phyloP scores from a whole-genome alignment of 1,284 basidiomycete genomes.

The Ustilago shanxiensis region DNA sequence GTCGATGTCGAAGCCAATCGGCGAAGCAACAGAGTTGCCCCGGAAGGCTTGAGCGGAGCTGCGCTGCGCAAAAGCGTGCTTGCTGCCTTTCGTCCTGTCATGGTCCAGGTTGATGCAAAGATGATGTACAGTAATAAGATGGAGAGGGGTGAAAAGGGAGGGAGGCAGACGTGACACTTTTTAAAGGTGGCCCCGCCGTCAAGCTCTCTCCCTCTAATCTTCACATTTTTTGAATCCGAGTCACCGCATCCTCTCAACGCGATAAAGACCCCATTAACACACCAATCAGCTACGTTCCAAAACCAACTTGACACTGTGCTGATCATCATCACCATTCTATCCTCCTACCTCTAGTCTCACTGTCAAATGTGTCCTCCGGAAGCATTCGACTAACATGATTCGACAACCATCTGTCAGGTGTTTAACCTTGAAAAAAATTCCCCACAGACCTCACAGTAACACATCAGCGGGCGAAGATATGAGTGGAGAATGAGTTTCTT shows the following conservation, averaged over 20 bases:
- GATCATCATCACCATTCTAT: neutral
- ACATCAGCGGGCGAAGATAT: neutral
- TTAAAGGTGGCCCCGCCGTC: constrained; percentile 12
- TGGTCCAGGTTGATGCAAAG: neutral
- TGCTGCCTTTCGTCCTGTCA: constrained; percentile 36
- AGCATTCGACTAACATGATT: neutral
- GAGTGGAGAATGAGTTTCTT: constrained; percentile 16
- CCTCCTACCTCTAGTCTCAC: neutral
- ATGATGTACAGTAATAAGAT: neutral
- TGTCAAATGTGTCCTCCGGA: neutral
- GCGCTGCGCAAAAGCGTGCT: constrained; percentile 16
- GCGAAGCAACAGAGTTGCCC: constrained; percentile 11
- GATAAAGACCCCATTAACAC: constrained; percentile 12
- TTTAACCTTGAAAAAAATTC: neutral
- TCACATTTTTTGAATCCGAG: constrained; percentile 20
- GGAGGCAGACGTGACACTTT: neutral
- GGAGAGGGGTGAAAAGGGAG: constrained; percentile 7
- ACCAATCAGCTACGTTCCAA: constrained; percentile 10
- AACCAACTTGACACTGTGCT: neutral
- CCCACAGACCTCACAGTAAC: neutral
- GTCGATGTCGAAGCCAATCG: constrained; percentile 43
- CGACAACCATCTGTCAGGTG: too few species aligned
- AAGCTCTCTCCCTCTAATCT: too few species aligned
- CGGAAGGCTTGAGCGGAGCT: neutral
- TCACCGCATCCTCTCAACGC: constrained; percentile 6